These are phyloP conservation scores for Lonicera japonica DNA, from an alignment of 129 eudicot species.

Conservation along the genomic window DNA sequence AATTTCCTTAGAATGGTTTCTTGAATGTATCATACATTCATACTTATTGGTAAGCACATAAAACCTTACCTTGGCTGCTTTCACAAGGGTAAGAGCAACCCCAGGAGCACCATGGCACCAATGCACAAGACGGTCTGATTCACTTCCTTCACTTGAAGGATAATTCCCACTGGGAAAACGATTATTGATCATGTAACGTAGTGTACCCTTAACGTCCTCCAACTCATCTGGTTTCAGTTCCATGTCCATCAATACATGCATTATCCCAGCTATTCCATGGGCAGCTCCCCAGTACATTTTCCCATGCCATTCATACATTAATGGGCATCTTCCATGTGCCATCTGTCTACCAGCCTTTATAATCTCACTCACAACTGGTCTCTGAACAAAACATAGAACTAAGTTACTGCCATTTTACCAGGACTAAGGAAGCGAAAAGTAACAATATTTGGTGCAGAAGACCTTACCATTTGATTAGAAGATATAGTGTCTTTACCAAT, in stretches of 20 bases:
- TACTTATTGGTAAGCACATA: too few species aligned
- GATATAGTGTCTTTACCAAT: slow-evolving; percentile 61
- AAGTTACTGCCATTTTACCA: neutral
- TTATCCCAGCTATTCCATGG: slow-evolving; percentile 85
- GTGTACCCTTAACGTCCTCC: slow-evolving; percentile 58
- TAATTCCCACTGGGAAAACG: slow-evolving; percentile 74
- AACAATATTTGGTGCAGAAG: neutral
- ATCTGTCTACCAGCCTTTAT: slow-evolving; percentile 54
- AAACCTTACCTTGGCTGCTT: slow-evolving; percentile 70
- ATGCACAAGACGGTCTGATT: slow-evolving; percentile 74
- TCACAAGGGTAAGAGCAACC: slow-evolving; percentile 65
- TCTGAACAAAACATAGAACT: slow-evolving; percentile 21
- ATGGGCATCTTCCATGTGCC: slow-evolving; percentile 46
- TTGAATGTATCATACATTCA: too few species aligned
- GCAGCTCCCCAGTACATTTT: slow-evolving; percentile 93
- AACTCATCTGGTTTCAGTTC: slow-evolving; percentile 49
- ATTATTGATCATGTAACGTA: slow-evolving; percentile 57
- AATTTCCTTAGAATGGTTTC: too few species aligned
- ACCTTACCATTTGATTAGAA: slow-evolving; percentile 45
- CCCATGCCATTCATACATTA: slow-evolving; percentile 92
- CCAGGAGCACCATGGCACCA: slow-evolving; percentile 99
- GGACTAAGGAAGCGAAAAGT: neutral
- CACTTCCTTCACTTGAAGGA: slow-evolving; percentile 80
- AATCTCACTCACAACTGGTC: slow-evolving; percentile 45
- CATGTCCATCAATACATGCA: slow-evolving; percentile 71